Evolutionary conservation across 768 basidiomycete species (phyloP).

Genomic region (Trametes meyenii): DNA sequence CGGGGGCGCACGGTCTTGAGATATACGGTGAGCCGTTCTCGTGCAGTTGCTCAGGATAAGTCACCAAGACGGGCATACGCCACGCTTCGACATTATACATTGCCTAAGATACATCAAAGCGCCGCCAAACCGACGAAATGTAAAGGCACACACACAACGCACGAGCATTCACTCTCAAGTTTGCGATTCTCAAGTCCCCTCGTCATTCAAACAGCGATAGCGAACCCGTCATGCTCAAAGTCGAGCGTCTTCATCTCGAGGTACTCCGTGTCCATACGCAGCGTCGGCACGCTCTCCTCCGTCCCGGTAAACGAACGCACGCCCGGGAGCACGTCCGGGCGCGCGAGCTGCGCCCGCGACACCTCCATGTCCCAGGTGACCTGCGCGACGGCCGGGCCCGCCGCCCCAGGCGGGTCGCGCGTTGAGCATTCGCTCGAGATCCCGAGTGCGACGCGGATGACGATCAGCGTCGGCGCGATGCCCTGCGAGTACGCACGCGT

Average conservation of each 20-base stretch:
- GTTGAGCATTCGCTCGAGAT: slow-evolving; percentile 13
- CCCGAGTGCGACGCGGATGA: slow-evolving; percentile 26
- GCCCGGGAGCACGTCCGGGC: background rate
- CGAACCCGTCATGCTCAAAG: background rate
- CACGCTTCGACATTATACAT: too few species aligned
- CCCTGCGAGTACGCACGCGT: slow-evolving; percentile 35
- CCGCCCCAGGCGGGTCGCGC: background rate
- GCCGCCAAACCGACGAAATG: too few species aligned
- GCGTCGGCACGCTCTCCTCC: slow-evolving; percentile 9
- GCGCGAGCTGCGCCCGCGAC: background rate
- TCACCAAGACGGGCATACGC: too few species aligned
- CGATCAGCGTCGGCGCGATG: slow-evolving; percentile 30
- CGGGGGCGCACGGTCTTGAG: too few species aligned
- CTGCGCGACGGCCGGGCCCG: background rate
- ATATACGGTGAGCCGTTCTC: too few species aligned
- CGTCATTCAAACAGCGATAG: background rate
- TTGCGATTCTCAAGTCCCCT: too few species aligned
- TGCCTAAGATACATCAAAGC: too few species aligned
- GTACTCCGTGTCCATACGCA: slow-evolving; percentile 1
- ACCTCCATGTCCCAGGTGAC: slow-evolving; percentile 1
- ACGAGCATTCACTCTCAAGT: too few species aligned
- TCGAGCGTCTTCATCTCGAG: slow-evolving; percentile 10
- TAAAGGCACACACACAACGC: too few species aligned
- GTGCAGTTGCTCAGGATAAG: too few species aligned
- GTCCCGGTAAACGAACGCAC: slow-evolving; percentile 1